Conservation (phyloP, 192 early-diverging fungal species). For the Tieghemiomyces parasiticus region DNA sequence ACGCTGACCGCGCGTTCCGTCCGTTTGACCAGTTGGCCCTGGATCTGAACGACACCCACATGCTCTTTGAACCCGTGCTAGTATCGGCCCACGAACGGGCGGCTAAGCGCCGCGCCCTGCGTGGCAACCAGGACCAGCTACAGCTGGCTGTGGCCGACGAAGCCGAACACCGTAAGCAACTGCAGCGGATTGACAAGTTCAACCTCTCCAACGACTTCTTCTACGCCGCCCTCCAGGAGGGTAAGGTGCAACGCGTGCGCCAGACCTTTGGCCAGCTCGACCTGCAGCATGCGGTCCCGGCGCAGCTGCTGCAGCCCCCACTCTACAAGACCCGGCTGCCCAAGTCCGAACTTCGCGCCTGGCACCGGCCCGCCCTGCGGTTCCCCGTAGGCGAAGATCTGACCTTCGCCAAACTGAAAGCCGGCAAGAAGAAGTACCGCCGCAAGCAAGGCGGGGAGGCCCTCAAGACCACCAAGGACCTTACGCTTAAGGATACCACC, state of each 20-base stretch:
- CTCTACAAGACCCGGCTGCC: conserved; percentile 73
- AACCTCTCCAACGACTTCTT: conserved; percentile 80
- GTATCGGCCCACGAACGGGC: conserved; percentile 27
- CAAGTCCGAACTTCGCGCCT: conserved; percentile 67
- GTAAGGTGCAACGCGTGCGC: conserved; percentile 57
- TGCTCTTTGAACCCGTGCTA: conserved; percentile 41
- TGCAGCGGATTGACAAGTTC: conserved; percentile 52
- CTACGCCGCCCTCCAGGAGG: conserved; percentile 56
- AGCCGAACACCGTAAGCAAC: conserved; percentile 36
- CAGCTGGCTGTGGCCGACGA: conserved; percentile 35
- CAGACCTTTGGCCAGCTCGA: conserved; percentile 76
- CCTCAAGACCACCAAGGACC: conserved; percentile 69
- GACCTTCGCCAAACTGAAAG: conserved; percentile 59
- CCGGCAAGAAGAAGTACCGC: conserved; percentile 55
- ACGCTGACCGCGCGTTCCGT: conserved; percentile 35
- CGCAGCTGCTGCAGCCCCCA: conserved; percentile 59
- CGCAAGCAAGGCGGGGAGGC: conserved; percentile 46
- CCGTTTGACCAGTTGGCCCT: conserved; percentile 37
- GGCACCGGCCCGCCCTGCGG: conserved; percentile 73
- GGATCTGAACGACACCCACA: conserved; percentile 47
- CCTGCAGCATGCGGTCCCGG: conserved; percentile 78
- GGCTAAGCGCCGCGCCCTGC: conserved; percentile 17
- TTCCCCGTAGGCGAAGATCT: conserved; percentile 39
- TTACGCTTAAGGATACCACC: conserved; percentile 75
- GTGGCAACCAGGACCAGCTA: conserved; percentile 12